Evolutionary conservation across 768 basidiomycete species (phyloP).

Genomic region (Calocybe gangraenosa): DNA sequence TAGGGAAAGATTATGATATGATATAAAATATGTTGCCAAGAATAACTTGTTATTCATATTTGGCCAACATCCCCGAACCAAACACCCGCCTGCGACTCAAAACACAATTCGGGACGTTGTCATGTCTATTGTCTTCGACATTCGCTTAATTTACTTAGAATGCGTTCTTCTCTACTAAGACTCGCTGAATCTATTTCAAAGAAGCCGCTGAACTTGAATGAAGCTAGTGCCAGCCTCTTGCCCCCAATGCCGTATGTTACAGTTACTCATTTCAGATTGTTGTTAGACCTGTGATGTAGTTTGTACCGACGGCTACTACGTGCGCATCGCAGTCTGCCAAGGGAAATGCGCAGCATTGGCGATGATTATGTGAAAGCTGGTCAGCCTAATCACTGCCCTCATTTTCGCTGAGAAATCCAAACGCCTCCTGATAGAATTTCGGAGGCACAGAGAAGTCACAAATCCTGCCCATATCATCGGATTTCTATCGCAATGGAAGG

Average conservation of each 20-base stretch:
- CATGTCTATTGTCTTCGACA: no score
- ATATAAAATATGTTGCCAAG: no score
- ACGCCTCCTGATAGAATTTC: conserved; percentile 63
- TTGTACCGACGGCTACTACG: conserved; percentile 78
- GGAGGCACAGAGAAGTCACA: conserved; percentile 68
- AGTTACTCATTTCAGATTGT: neutral
- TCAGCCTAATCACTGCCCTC: conserved; percentile 22
- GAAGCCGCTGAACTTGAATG: conserved; percentile 54
- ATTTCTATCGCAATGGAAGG: conserved; percentile 94
- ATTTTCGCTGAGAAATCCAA: neutral
- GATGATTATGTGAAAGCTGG: conserved; percentile 84
- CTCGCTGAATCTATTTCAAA: conserved; percentile 55
- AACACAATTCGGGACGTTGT: no score
- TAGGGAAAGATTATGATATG: no score
- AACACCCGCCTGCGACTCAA: neutral
- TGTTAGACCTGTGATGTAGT: conserved; percentile 31
- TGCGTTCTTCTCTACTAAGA: conserved; percentile 38
- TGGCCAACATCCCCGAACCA: neutral
- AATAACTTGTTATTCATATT: neutral
- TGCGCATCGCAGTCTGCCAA: conserved; percentile 68
- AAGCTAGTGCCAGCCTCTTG: conserved; percentile 64
- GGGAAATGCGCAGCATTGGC: conserved; percentile 80
- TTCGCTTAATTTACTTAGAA: conserved; percentile 10
- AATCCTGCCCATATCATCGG: conserved; percentile 93
- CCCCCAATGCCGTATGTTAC: conserved; percentile 77